These are phyloP conservation scores for Tricholoma bakamatsutake DNA, from an alignment of 768 basidiomycete genomes.

Conservation along the genomic window DNA sequence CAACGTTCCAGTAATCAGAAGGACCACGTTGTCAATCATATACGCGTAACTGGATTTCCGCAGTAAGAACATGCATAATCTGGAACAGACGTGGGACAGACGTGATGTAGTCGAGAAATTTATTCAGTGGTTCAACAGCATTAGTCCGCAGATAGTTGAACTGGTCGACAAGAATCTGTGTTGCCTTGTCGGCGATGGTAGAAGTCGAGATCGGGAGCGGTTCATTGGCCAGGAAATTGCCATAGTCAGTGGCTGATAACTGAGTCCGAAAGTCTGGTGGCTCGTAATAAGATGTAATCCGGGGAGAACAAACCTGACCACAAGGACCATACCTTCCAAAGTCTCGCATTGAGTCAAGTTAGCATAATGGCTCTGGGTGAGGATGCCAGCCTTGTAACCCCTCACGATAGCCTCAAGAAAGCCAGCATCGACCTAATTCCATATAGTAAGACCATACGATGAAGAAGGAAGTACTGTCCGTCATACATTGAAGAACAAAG, in stretches of 20 bases:
- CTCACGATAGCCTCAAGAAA: constrained; percentile 80
- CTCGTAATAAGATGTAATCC: neutral
- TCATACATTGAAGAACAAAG: constrained; percentile 80
- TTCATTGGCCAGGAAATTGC: constrained; percentile 97
- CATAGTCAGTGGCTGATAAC: constrained; percentile 94
- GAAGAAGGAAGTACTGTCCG: neutral
- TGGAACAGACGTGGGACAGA: constrained; percentile 36
- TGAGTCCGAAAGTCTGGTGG: constrained; percentile 90
- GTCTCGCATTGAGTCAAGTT: constrained; percentile 97
- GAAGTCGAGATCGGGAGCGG: constrained; percentile 89
- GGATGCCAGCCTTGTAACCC: constrained; percentile 91
- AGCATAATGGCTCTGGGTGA: constrained; percentile 84
- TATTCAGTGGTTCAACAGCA: constrained; percentile 84
- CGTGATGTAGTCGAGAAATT: constrained; percentile 98
- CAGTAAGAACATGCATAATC: neutral
- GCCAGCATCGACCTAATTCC: constrained; percentile 56
- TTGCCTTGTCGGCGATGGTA: constrained; percentile 95
- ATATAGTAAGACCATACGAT: constrained; percentile 4
- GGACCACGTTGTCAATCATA: constrained; percentile 99
- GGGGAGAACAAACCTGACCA: neutral
- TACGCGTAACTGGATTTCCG: constrained; percentile 73
- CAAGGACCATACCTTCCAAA: constrained; percentile 67
- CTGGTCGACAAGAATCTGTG: constrained; percentile 91
- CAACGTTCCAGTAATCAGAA: constrained; percentile 94
- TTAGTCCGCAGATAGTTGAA: constrained; percentile 93